These are phyloP conservation scores for Sporothrix euskadiensis DNA, from an alignment of 2,329 filamentous ascomycete species.

Conservation along the genomic window DNA sequence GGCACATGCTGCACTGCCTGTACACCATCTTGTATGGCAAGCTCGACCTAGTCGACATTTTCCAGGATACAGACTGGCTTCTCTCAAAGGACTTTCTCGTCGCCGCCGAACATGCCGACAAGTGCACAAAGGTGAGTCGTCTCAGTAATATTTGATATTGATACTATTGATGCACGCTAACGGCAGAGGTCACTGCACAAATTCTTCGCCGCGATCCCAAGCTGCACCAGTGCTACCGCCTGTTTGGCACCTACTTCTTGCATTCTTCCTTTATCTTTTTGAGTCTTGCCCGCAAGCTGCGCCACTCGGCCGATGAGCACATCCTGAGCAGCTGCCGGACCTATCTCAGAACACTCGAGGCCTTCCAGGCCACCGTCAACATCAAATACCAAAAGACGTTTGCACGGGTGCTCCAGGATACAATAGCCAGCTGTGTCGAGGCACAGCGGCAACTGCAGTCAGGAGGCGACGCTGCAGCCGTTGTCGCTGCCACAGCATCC, in stretches of 20 bases:
- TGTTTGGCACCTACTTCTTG: slow-evolving; percentile 17
- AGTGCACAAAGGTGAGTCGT: background rate
- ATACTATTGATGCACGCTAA: background rate
- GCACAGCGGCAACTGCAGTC: background rate
- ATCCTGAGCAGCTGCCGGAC: slow-evolving; percentile 16
- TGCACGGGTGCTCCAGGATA: slow-evolving; percentile 15
- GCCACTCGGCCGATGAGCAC: slow-evolving; percentile 16
- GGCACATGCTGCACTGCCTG: slow-evolving; percentile 21
- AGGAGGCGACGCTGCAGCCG: background rate
- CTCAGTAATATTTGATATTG: background rate
- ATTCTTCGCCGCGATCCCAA: slow-evolving; percentile 4
- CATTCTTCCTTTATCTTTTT: slow-evolving; percentile 15
- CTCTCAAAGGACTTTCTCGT: background rate
- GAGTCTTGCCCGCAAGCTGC: slow-evolving; percentile 10
- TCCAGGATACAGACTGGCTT: slow-evolving; percentile 9
- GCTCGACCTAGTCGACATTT: slow-evolving; percentile 10
- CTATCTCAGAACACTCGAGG: background rate
- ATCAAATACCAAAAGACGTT: slow-evolving; percentile 18
- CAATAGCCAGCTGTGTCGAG: background rate
- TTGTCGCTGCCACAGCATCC: background rate
- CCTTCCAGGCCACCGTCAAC: slow-evolving; percentile 9
- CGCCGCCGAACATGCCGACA: slow-evolving; percentile 9
- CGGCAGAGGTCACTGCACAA: background rate
- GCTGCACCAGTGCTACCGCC: background rate
- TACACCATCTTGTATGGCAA: slow-evolving; percentile 15